Conservation (phyloP, 345 rosid species). For the Eutrema heterophyllum region DNA sequence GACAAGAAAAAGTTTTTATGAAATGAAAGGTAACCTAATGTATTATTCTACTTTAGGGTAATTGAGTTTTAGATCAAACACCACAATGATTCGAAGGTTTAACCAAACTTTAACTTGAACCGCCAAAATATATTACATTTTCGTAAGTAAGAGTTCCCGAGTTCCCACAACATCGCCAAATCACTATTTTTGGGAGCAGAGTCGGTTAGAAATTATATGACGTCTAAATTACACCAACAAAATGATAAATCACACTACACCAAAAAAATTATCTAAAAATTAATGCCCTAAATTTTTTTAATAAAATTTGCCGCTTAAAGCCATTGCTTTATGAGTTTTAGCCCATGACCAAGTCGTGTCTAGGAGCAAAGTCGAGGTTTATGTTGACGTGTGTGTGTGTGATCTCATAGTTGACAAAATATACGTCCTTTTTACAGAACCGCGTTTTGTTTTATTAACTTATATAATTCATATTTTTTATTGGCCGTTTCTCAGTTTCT, state of each 20-base stretch:
- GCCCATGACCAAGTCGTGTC: too few species aligned
- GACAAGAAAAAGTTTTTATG: slow-evolving; percentile 6
- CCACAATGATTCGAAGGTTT: not conserved
- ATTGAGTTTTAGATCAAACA: not conserved
- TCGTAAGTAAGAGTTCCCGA: not conserved
- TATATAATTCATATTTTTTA: not conserved
- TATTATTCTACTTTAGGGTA: not conserved
- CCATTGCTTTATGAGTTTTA: too few species aligned
- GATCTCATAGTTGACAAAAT: slow-evolving; percentile 21
- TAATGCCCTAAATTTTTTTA: too few species aligned
- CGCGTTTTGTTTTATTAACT: slow-evolving; percentile 25
- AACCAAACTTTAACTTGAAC: not conserved
- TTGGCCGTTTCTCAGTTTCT: not conserved
- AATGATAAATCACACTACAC: not conserved
- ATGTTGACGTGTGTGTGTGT: slow-evolving; percentile 8
- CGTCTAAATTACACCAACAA: too few species aligned
- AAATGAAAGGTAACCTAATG: slow-evolving; percentile 21
- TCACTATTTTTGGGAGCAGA: too few species aligned
- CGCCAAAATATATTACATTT: not conserved
- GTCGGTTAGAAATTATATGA: too few species aligned
- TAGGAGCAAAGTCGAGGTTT: slow-evolving; percentile 5
- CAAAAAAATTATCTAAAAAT: too few species aligned
- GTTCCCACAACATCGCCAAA: too few species aligned
- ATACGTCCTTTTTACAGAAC: slow-evolving; percentile 2
- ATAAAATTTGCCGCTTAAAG: too few species aligned